A percentile compares a stretch with the other conserved stretches of the same genome.
phyloP scores from a whole-genome alignment of 139 green algal genomes.

The Chloropicon primus region DNA sequence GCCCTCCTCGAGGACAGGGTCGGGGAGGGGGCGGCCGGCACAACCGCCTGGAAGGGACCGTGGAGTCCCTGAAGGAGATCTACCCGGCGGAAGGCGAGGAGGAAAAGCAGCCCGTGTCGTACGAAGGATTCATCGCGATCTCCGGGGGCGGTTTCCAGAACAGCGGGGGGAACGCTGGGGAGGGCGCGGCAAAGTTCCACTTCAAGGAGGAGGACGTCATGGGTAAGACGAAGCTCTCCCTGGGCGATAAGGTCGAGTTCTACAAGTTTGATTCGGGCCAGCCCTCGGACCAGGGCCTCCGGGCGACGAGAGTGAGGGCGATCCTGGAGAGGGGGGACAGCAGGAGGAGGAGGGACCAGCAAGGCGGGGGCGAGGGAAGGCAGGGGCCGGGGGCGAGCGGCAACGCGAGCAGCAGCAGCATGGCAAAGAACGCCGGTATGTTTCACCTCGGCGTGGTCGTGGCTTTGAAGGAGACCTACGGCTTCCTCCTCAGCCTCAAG shows the following conservation, averaged over 20 bases:
- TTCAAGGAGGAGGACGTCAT: not conserved
- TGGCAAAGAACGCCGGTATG: not conserved
- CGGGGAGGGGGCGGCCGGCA: not conserved
- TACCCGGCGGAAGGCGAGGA: not conserved
- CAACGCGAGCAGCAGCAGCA: not conserved
- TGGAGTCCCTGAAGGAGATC: not conserved
- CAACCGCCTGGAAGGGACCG: not conserved
- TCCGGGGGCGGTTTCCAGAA: no score
- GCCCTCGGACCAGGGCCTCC: not conserved
- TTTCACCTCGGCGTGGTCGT: not conserved
- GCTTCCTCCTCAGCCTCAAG: not conserved
- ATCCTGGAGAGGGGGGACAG: not conserved
- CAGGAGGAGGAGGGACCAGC: not conserved
- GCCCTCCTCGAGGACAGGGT: not conserved
- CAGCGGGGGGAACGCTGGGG: no score
- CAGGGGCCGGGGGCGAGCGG: no score
- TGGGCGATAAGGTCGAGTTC: not conserved
- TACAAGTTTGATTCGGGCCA: not conserved
- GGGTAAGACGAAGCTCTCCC: not conserved
- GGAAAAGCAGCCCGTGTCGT: not conserved
- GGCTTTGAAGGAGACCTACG: not conserved
- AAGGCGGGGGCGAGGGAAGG: not conserved
- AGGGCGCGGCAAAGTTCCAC: not conserved
- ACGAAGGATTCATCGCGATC: not conserved
- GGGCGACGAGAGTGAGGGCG: not conserved